A percentile compares a stretch with the other conserved stretches of the same genome.
Conservation (phyloP, 257 asterid species). For the Gardenia jasminoides region DNA sequence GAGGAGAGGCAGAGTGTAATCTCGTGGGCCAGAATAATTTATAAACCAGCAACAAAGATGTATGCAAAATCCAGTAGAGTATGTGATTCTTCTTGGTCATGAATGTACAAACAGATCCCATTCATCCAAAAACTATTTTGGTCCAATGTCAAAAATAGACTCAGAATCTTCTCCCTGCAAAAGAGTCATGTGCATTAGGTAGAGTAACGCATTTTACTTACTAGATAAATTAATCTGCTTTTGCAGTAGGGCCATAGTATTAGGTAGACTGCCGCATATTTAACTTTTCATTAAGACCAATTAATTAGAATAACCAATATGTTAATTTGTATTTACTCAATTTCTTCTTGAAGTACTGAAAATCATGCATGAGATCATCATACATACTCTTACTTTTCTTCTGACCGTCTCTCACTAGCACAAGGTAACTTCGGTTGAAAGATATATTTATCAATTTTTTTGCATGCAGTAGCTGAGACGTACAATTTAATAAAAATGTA, state of each 20-base stretch:
- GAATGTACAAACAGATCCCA: neutral
- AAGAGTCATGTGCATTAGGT: conserved; percentile 13
- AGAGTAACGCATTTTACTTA: neutral
- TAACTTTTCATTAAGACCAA: neutral
- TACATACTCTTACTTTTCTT: neutral
- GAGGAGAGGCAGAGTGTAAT: no score
- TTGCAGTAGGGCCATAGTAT: conserved; percentile 3
- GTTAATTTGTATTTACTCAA: neutral
- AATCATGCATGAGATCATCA: neutral
- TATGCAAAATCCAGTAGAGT: neutral
- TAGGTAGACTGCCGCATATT: neutral
- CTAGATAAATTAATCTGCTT: neutral
- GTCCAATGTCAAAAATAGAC: conserved; percentile 12
- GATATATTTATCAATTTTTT: no score
- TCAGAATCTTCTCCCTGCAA: neutral
- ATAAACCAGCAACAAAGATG: neutral
- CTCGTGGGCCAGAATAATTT: neutral
- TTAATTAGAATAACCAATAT: neutral
- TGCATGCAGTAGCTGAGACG: neutral
- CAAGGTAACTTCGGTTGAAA: neutral
- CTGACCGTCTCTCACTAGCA: neutral
- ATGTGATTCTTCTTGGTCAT: neutral
- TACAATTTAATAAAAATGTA: neutral
- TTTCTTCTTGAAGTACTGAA: neutral
- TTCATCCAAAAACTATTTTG: neutral